phyloP scores from a whole-genome alignment of 345 rosid species.

The Syzygium oleosum region DNA sequence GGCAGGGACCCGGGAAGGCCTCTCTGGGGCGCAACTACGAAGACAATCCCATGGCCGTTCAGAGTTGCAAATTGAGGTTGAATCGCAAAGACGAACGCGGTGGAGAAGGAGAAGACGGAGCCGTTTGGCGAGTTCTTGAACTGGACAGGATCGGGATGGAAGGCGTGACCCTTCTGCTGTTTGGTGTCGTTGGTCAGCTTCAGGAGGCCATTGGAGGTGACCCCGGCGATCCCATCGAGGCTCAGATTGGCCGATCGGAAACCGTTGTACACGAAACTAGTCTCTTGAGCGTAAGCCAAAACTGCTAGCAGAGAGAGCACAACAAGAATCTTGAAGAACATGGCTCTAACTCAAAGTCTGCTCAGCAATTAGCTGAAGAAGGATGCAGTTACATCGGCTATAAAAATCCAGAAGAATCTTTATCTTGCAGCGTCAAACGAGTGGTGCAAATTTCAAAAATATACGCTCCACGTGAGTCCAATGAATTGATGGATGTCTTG shows the following conservation, averaged over 20 bases:
- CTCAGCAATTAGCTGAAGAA: neutral
- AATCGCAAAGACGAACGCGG: too few relatives aligned
- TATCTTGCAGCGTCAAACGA: neutral
- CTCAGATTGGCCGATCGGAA: conserved; percentile 7
- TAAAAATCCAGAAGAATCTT: neutral
- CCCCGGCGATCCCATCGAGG: conserved; percentile 17
- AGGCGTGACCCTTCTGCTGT: too few relatives aligned
- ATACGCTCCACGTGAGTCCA: neutral
- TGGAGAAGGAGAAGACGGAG: too few relatives aligned
- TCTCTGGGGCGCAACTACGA: too few relatives aligned
- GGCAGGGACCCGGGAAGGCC: too few relatives aligned
- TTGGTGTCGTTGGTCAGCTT: too few relatives aligned
- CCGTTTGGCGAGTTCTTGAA: too few relatives aligned
- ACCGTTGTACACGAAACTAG: neutral
- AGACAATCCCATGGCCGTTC: too few relatives aligned
- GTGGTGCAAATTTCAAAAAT: neutral
- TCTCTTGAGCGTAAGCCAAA: neutral
- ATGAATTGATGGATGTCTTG: neutral
- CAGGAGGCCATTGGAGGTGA: too few relatives aligned
- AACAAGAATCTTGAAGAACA: neutral
- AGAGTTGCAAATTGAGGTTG: too few relatives aligned
- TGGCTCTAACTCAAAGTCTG: neutral
- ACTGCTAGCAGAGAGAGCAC: neutral
- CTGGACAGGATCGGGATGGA: too few relatives aligned
- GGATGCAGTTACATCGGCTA: neutral